phyloP scores from a whole-genome alignment of 2,329 filamentous ascomycete species.

The Venturia effusa region DNA sequence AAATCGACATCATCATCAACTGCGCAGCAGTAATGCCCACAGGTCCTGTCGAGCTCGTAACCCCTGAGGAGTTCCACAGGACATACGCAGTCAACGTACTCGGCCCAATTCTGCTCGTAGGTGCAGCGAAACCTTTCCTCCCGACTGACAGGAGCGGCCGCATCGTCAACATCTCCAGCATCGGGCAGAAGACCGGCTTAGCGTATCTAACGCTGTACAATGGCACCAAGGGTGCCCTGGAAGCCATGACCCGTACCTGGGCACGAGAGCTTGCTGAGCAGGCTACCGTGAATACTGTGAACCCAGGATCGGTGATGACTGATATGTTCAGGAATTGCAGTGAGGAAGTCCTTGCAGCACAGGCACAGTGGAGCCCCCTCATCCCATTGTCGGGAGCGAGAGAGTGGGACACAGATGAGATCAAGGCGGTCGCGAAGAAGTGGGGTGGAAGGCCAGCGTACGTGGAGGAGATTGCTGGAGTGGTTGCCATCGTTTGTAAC shows the following conservation, averaged over 20 bases:
- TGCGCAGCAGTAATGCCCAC: slow-evolving; percentile 48
- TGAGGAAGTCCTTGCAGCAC: background rate
- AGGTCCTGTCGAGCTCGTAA: background rate
- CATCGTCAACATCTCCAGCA: slow-evolving; percentile 50
- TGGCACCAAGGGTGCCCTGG: slow-evolving; percentile 55
- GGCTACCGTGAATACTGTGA: slow-evolving; percentile 54
- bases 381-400: background rate
- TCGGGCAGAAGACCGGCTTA: slow-evolving; percentile 34
- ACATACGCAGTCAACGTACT: slow-evolving; percentile 74
- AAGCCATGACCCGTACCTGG: slow-evolving; percentile 61
- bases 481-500: slow-evolving; percentile 65
- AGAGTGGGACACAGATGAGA: slow-evolving; percentile 35
- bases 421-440: slow-evolving; percentile 23
- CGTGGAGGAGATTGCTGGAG: slow-evolving; percentile 59
- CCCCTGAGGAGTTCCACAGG: slow-evolving; percentile 48
- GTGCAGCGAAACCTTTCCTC: slow-evolving; percentile 60
- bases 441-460: slow-evolving; percentile 48
- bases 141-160: slow-evolving; percentile 55
- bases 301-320: slow-evolving; percentile 54
- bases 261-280: slow-evolving; percentile 49
- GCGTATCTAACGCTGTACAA: slow-evolving; percentile 42
- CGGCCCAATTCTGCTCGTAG: slow-evolving; percentile 65
- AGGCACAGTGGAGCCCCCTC: slow-evolving; percentile 15
- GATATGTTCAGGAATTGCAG: slow-evolving; percentile 45
- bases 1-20: slow-evolving; percentile 77